Conservation (phyloP, 805 yeast species). For the Yarrowia yakushimensis region DNA sequence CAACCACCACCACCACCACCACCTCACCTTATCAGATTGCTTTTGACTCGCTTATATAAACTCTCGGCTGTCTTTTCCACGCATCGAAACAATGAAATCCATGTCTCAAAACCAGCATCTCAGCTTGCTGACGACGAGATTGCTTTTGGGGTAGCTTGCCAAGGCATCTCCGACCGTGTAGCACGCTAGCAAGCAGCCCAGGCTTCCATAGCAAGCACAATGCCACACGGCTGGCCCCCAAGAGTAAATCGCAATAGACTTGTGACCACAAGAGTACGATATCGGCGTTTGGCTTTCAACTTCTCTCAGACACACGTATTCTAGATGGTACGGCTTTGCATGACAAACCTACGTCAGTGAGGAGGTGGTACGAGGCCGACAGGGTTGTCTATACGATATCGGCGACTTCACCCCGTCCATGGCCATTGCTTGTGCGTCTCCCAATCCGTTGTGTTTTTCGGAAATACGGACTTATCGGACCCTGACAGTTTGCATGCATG, state of each 20-base stretch:
- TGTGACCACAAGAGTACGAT: background rate
- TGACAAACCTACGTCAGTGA: conserved; percentile 1
- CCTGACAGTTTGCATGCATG: conserved; percentile 12
- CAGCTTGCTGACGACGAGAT: no score
- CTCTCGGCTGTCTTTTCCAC: conserved; percentile 21
- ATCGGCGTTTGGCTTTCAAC: background rate
- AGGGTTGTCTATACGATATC: no score
- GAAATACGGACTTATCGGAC: conserved; percentile 8
- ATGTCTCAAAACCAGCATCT: background rate
- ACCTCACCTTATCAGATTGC: conserved; percentile 11
- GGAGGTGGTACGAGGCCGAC: no score
- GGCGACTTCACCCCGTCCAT: no score
- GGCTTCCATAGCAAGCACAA: no score
- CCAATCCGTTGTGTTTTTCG: background rate
- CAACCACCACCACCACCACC: no score
- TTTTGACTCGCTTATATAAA: conserved; percentile 9
- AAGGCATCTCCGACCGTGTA: no score
- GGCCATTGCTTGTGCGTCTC: background rate
- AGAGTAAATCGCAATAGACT: background rate
- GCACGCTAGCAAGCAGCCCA: no score
- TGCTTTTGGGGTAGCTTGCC: no score
- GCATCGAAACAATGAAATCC: background rate
- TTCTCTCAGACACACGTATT: conserved; percentile 16
- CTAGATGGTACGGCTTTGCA: conserved; percentile 22
- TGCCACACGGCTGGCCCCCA: no score